Percentiles rank a stretch among this genome's conserved stretches.
phyloP scores from a whole-genome alignment of 1,284 basidiomycete genomes.

The Trichosporon sp. region DNA sequence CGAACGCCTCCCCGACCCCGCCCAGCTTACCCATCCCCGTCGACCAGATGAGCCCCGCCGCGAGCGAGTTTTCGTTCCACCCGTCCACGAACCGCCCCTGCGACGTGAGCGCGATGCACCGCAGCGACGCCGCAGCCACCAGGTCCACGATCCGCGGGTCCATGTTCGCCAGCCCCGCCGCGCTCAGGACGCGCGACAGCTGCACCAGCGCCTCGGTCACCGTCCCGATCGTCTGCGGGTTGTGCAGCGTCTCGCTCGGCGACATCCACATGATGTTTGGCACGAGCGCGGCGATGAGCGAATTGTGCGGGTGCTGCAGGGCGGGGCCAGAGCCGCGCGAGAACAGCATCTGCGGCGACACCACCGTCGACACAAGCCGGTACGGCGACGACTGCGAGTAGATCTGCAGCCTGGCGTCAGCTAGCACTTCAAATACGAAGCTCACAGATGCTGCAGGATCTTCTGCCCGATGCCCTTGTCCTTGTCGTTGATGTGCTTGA shows the following conservation, averaged over 20 bases:
- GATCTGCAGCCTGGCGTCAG: conserved; percentile 26
- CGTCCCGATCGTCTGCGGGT: not conserved
- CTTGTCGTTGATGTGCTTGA: conserved; percentile 30
- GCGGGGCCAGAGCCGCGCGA: conserved; percentile 24
- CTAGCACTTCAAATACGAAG: not conserved
- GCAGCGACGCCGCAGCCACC: conserved; percentile 29
- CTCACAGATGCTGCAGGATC: conserved; percentile 42
- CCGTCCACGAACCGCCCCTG: conserved; percentile 39
- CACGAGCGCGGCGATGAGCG: conserved; percentile 33
- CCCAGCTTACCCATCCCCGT: conserved; percentile 37
- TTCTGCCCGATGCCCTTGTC: conserved; percentile 35
- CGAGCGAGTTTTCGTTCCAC: conserved; percentile 31
- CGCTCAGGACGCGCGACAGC: conserved; percentile 23
- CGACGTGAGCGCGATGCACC: conserved; percentile 23
- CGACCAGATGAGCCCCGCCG: conserved; percentile 26
- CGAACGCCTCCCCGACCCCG: conserved; percentile 27
- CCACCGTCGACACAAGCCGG: conserved; percentile 20
- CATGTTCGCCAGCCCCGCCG: conserved; percentile 25
- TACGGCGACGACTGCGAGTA: conserved; percentile 12
- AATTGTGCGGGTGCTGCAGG: conserved; percentile 31
- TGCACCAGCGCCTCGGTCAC: conserved; percentile 10
- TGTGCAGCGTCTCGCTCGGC: conserved; percentile 11
- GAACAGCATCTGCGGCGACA: conserved; percentile 27
- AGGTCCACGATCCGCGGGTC: conserved; percentile 39
- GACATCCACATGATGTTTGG: conserved; percentile 25